These are phyloP conservation scores for Lachancea mirantina DNA, from an alignment of 805 yeast genomes.

Conservation along the genomic window DNA sequence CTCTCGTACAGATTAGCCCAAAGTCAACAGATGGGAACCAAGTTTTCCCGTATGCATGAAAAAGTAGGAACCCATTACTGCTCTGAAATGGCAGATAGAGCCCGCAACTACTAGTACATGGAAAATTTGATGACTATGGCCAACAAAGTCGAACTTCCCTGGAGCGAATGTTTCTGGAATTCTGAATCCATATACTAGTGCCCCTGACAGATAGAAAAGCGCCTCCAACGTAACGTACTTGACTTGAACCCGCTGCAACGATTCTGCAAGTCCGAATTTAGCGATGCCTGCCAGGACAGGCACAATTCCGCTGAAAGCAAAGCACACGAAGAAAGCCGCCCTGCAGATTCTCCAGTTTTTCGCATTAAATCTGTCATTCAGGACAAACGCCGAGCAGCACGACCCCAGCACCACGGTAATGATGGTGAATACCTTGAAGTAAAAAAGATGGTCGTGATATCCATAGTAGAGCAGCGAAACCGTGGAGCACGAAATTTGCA, in stretches of 20 bases:
- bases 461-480: constrained; percentile 44
- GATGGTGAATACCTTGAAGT: constrained; percentile 24
- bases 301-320: constrained; percentile 68
- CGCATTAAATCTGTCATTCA: constrained; percentile 58
- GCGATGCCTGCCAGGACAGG: constrained; percentile 55
- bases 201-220: constrained; percentile 67
- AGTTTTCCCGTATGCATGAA: constrained; percentile 27
- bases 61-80: constrained; percentile 51
- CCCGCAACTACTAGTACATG: constrained; percentile 73
- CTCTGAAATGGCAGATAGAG: constrained; percentile 66
- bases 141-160: constrained; percentile 59
- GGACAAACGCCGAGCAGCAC: constrained; percentile 55
- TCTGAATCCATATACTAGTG: constrained; percentile 67
- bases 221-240: constrained; percentile 66
- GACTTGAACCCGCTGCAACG: constrained; percentile 47
- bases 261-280: constrained; percentile 44
- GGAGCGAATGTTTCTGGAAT: constrained; percentile 64
- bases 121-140: constrained; percentile 80
- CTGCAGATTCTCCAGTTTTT: constrained; percentile 65
- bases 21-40: constrained; percentile 1
- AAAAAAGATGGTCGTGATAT: constrained; percentile 31
- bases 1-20: constrained; percentile 4
- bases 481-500: constrained; percentile 59
- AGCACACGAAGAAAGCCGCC: constrained; percentile 68
- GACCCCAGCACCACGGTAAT: constrained; percentile 51